Evolutionary conservation across 2,329 filamentous ascomycete species (phyloP).

Genomic region (Talaromyces sp.): DNA sequence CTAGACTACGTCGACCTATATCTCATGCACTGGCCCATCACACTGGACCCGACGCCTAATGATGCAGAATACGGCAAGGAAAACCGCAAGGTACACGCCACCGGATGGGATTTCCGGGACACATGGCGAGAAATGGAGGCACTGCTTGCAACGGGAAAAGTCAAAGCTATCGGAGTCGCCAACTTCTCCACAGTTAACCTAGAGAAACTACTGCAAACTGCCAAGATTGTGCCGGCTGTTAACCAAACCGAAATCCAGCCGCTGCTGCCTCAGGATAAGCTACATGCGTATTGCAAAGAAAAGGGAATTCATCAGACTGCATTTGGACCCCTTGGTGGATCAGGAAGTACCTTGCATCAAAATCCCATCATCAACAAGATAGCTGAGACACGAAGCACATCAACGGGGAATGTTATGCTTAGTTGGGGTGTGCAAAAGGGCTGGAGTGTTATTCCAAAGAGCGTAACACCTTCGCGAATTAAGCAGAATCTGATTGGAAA

Average conservation of each 20-base stretch:
- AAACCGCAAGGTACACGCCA: slow-evolving; percentile 38
- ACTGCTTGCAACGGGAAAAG: slow-evolving; percentile 14
- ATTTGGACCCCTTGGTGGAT: slow-evolving; percentile 52
- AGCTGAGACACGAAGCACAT: slow-evolving; percentile 53
- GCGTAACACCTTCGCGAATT: slow-evolving; percentile 39
- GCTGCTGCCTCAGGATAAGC: slow-evolving; percentile 25
- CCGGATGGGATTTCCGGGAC: slow-evolving; percentile 3
- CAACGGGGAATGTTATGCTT: slow-evolving; percentile 53
- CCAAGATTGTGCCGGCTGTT: slow-evolving; percentile 23
- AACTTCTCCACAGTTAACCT: slow-evolving; percentile 29
- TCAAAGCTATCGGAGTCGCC: slow-evolving; percentile 26
- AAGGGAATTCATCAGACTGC: slow-evolving; percentile 34
- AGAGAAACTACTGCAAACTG: slow-evolving; percentile 19
- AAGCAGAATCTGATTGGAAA: slow-evolving; percentile 43
- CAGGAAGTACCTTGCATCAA: slow-evolving; percentile 63
- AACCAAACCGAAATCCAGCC: slow-evolving; percentile 33
- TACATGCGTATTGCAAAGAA: slow-evolving; percentile 26
- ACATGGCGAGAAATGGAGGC: slow-evolving; percentile 10
- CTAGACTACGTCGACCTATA: slow-evolving; percentile 7
- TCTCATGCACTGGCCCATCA: slow-evolving; percentile 20
- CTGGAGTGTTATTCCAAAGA: slow-evolving; percentile 50
- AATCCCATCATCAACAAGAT: slow-evolving; percentile 48
- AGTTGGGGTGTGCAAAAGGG: slow-evolving; percentile 47
- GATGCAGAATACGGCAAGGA: slow-evolving; percentile 44
- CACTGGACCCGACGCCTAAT: slow-evolving; percentile 22